A percentile compares a stretch with the other conserved stretches of the same genome.
These are phyloP conservation scores for Cavenderia fasciculata DNA, from an alignment of 78 protist species.

Conservation along the genomic window DNA sequence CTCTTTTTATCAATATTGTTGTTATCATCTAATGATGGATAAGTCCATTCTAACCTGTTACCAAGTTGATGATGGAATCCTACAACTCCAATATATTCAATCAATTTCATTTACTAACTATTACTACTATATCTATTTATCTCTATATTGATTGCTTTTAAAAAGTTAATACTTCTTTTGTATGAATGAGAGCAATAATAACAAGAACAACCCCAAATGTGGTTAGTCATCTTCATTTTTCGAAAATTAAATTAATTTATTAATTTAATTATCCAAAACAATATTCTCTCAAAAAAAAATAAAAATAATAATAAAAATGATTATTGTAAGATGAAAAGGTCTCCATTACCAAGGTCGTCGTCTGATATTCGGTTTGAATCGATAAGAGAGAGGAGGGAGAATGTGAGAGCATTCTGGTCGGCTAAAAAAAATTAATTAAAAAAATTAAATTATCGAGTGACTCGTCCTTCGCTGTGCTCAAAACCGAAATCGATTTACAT, in stretches of 20 bases:
- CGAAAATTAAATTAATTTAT: background rate
- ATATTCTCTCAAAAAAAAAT: background rate
- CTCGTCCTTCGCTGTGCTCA: no score
- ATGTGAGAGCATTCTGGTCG: no score
- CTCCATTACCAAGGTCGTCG: no score
- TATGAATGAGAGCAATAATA: no score
- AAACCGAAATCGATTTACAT: background rate
- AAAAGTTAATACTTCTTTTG: no score
- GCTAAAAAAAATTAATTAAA: no score
- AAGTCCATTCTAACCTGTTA: slow-evolving; percentile 20
- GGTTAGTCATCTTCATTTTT: no score
- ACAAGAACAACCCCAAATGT: no score
- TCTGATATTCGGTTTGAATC: no score
- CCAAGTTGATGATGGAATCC: slow-evolving; percentile 68
- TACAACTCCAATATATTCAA: slow-evolving; percentile 57
- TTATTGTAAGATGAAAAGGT: background rate
- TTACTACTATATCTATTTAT: background rate
- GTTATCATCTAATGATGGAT: slow-evolving; percentile 10
- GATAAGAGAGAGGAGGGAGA: no score
- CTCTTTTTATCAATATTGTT: background rate
- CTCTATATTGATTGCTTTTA: no score
- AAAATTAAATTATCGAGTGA: no score
- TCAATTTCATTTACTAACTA: background rate
- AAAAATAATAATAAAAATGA: background rate
- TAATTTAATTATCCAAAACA: background rate